These are phyloP conservation scores for Gillenia trifoliata DNA, from an alignment of 306 rosid species.

Conservation along the genomic window DNA sequence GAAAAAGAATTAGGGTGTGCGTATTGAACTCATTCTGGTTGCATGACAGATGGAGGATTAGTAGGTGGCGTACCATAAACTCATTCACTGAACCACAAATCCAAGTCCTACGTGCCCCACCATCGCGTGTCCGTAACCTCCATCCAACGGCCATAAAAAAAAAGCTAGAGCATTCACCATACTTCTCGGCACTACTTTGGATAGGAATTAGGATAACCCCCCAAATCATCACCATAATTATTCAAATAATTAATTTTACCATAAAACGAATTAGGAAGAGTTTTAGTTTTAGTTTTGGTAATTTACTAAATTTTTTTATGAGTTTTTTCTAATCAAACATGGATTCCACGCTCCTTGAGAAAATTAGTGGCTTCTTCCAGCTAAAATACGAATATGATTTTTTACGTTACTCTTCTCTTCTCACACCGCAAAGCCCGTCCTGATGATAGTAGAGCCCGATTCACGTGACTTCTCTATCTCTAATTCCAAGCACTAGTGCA, in stretches of 20 bases:
- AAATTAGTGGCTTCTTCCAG: background rate
- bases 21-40: slow-evolving; percentile 34
- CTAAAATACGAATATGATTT: background rate
- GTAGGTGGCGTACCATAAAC: slow-evolving; percentile 59
- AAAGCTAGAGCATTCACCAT: background rate
- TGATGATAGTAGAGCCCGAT: background rate
- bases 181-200: background rate
- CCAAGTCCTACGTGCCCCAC: slow-evolving; percentile 15
- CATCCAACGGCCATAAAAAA: background rate
- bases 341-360: background rate
- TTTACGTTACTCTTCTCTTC: slow-evolving; percentile 8
- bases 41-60: slow-evolving; percentile 43
- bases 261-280: background rate
- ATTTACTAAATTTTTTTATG: background rate
- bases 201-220: background rate
- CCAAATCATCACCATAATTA: background rate
- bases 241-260: background rate
- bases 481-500: background rate
- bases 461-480: slow-evolving; percentile 5
- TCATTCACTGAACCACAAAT: slow-evolving; percentile 34
- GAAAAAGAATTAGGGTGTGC: background rate
- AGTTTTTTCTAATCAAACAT: background rate
- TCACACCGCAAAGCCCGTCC: background rate
- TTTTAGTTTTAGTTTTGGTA: no score
- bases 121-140: slow-evolving; percentile 12